Evolutionary conservation across 495 filamentous ascomycete genomes (phyloP), one percentile per base, ranked within the genome.

Genomic region (Xylaria bambusicola): DNA sequence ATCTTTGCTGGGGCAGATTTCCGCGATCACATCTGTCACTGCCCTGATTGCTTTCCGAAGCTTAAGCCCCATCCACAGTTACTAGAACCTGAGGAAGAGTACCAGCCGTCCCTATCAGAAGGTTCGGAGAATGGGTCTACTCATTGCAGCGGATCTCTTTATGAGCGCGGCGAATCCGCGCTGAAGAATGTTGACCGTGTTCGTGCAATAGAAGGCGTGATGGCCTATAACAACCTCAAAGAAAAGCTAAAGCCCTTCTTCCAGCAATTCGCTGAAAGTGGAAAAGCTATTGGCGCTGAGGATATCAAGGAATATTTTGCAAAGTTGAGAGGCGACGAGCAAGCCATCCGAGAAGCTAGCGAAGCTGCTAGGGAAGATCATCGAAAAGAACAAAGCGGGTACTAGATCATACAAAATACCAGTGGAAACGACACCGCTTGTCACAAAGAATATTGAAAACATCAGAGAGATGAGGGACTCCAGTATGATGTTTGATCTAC

Each of bases 271-370:
- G 94, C 94, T 3, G 93, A 96, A 71, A 92, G 86, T 60, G 92
- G 92, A 0, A 74, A 88, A 72, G 84, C 87, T 2, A 92, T 98
- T 12, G 86, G 88, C 0, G 93, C 92, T 5, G 94, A 98, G 71
- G 92, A 98, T 76, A 92, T 98, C 69, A 97, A 96, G 75, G 85
- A 79, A 9, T 96, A 97, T 75, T 98, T 98, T 82, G 94, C 92
- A 55, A 92, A 91, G 73, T 70, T 98, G 62, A 81, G 94, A 59
- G 94, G 93, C 48, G 94, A 97, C 77, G 89, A 90, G 21, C 66
- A 78, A 66, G 82, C 71, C 17, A 80, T 78, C 24, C 73, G 72
- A 47, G 77, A 79, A 20, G 81, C 75, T 8, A 77, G 73, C 24
- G 77, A 79, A 40, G 75, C 69, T 15, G 77, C 74, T 0, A 75